Base-by-base conservation (phyloP, 2,329 filamentous ascomycete genomes). In the Pseudophaeomoniella oleicola region DNA sequence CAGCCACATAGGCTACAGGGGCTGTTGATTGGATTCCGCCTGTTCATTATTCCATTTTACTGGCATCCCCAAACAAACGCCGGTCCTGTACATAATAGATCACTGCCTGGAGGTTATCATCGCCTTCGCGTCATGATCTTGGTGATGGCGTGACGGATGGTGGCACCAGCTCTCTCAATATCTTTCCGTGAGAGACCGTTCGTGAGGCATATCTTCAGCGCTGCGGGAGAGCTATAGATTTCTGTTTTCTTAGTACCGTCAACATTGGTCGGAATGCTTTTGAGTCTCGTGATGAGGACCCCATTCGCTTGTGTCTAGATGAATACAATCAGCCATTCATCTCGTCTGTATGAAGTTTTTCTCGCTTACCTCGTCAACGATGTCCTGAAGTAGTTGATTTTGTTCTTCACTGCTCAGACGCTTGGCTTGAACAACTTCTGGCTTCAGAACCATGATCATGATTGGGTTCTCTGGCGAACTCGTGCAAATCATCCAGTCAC, bases 161-260 rank as follows among this genome's bases (percentile, higher is more conserved):
- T 78, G 5, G 79, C 76, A 11, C 87, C 90, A 1, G 90, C 85
- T 66, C 92, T 94, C 63, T 98, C 92, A 37, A 87, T 81, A 57
- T 98, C 90, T 64, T 93, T 94, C 66, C 82, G 92, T 16, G 82
- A 81, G 43, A 98, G 64, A 2, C 82, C 90, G 4, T 75, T 82
- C 0, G 87, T 94, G 37, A 94, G 68, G 53, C 88, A 96, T 10
- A 96, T 74, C 62, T 96, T 94, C 43, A 98, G 69, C 1, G 85
- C 84, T n/a, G 78, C 67, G 41, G 73, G 71, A 6, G 22, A n/a
- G 65, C 80, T 83, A 22, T 69, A 70, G 31, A 74, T 69, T 40
- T 87, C 81, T 52, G 79, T 79, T 11, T 75, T 69, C 34, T 67
- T 63, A 3, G 74, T 74, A 32, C 78, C 72, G 27, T 74, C 62